Evolutionary conservation across 2,329 filamentous ascomycete genomes (phyloP).

Genomic region (Penicillium sp.): DNA sequence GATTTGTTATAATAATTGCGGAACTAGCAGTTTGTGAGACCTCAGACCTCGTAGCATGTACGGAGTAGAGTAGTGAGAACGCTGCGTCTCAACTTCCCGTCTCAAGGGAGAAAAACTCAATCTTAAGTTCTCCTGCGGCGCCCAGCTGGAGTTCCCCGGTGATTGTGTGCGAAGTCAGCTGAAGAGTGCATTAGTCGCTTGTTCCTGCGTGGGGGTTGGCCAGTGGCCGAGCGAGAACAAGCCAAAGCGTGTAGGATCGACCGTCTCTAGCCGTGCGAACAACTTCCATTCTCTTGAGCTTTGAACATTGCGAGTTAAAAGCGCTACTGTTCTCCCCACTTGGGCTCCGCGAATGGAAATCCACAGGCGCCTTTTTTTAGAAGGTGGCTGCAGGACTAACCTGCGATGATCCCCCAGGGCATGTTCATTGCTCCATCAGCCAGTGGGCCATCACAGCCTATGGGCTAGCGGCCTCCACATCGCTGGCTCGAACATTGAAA

Average conservation of each 20-base stretch:
- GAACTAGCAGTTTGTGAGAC: not conserved
- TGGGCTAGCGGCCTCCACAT: constrained; percentile 10
- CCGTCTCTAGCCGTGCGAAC: constrained; percentile 1
- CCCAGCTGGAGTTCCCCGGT: not conserved
- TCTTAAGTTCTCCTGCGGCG: not conserved
- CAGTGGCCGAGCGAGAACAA: constrained; percentile 13
- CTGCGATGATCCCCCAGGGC: constrained; percentile 7
- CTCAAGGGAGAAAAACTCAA: not conserved
- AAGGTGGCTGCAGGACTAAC: constrained; percentile 14
- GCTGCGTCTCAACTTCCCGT: not conserved
- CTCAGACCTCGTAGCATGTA: not conserved
- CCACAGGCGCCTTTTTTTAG: constrained; percentile 7
- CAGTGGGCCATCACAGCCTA: constrained; percentile 21
- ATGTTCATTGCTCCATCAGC: constrained; percentile 12
- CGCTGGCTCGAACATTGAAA: not conserved
- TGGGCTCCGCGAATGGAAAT: constrained; percentile 18
- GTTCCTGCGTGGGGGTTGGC: constrained; percentile 30
- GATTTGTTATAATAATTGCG: constrained; percentile 13
- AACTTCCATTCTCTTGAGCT: not conserved
- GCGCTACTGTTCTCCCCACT: constrained; percentile 9
- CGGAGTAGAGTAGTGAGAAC: not conserved
- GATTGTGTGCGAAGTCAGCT: constrained; percentile 19
- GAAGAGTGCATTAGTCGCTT: constrained; percentile 32
- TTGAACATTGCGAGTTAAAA: not conserved
- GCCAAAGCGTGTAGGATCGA: constrained; percentile 24